Evolutionary conservation across 2,329 filamentous ascomycete species (phyloP).

Genomic region (Colletotrichum orchidophilum): DNA sequence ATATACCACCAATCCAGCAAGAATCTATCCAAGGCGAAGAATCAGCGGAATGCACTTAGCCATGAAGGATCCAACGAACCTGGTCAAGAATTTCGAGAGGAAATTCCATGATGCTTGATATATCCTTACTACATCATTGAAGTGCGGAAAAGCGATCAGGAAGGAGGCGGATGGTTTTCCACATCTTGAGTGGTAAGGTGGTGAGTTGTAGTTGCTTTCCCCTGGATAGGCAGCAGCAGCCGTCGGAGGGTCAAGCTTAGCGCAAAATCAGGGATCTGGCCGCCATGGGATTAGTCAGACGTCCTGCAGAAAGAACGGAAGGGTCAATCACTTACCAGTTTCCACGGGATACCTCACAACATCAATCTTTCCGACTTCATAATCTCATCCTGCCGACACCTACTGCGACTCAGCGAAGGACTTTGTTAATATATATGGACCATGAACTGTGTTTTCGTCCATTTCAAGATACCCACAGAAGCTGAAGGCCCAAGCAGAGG

Average conservation of each 20-base stretch:
- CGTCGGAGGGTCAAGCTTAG: neutral
- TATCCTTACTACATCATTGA: neutral
- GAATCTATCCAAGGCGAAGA: neutral
- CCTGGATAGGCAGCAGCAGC: too few species aligned
- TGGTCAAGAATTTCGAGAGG: constrained; percentile 2
- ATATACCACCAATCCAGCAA: neutral
- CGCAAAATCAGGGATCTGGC: neutral
- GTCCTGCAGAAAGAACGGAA: neutral
- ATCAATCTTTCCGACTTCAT: neutral
- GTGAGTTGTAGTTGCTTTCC: neutral
- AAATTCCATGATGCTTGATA: neutral
- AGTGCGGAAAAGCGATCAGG: neutral
- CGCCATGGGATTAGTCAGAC: neutral
- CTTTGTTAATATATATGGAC: too few species aligned
- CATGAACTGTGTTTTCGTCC: too few species aligned
- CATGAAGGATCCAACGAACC: neutral
- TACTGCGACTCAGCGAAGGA: too few species aligned
- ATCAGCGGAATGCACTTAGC: neutral
- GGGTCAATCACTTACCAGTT: neutral
- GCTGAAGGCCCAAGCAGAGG: too few species aligned
- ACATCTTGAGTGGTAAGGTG: neutral
- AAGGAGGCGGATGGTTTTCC: neutral
- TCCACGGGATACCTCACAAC: neutral
- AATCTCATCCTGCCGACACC: neutral
- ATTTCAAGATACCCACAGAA: too few species aligned